These are phyloP conservation scores for Arabis alpina DNA, from an alignment of 345 rosid genomes.

Conservation along the genomic window DNA sequence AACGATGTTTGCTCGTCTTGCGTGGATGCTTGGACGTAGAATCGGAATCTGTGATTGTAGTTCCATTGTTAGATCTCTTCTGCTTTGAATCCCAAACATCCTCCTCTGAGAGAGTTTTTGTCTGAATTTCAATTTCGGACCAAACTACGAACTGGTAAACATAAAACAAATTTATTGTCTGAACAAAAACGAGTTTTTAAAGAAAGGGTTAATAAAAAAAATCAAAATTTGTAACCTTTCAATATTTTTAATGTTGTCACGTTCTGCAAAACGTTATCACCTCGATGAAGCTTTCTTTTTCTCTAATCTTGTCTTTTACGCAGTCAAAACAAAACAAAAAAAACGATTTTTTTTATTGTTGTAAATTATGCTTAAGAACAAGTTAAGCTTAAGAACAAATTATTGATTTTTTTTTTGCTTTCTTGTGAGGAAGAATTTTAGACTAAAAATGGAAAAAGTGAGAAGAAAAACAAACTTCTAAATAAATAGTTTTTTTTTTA, in stretches of 20 bases:
- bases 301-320: constrained; percentile 27
- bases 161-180: too few relatives aligned
- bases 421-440: constrained; percentile 16
- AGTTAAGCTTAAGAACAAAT: too few relatives aligned
- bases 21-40: constrained; percentile 95
- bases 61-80: constrained; percentile 69
- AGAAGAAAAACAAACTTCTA: not conserved
- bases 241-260: constrained; percentile 40
- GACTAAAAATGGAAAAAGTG: constrained; percentile 31
- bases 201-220: not conserved
- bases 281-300: constrained; percentile 30
- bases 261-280: constrained; percentile 42
- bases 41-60: constrained; percentile 76
- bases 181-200: too few relatives aligned
- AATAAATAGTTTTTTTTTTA: constrained; percentile 1
- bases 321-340: not conserved
- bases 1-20: constrained; percentile 84
- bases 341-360: too few relatives aligned
- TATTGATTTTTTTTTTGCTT: not conserved
- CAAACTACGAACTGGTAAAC: constrained; percentile 43
- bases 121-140: constrained; percentile 42
- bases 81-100: constrained; percentile 68
- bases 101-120: not conserved
- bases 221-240: constrained; percentile 31
- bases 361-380: too few relatives aligned